Conservation (phyloP, 495 filamentous ascomycete species). For the Niebla homalea region DNA sequence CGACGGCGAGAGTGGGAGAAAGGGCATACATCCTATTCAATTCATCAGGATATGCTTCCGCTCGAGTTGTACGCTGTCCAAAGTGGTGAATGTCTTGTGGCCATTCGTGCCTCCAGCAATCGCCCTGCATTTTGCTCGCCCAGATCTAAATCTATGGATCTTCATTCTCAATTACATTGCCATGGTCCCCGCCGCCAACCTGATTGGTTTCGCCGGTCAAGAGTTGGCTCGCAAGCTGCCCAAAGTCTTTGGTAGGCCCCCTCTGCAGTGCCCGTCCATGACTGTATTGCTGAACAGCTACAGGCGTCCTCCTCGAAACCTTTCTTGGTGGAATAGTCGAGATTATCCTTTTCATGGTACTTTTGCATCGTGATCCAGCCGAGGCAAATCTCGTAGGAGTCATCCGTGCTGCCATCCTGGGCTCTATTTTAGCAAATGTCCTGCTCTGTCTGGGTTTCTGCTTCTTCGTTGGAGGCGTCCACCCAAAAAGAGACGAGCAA, state of each 20-base stretch:
- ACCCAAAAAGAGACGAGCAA: slow-evolving; percentile 38
- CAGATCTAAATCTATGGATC: slow-evolving; percentile 47
- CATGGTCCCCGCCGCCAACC: slow-evolving; percentile 81
- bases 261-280: no score
- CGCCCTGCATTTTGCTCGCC: slow-evolving; percentile 46
- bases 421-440: slow-evolving; percentile 68
- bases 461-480: slow-evolving; percentile 64
- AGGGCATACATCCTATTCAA: slow-evolving; percentile 44
- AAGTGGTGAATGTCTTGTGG: slow-evolving; percentile 58
- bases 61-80: slow-evolving; percentile 42
- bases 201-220: slow-evolving; percentile 74
- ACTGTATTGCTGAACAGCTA: background rate
- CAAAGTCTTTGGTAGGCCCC: slow-evolving; percentile 47
- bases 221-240: slow-evolving; percentile 69
- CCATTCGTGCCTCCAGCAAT: slow-evolving; percentile 60
- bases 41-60: slow-evolving; percentile 48
- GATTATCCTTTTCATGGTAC: slow-evolving; percentile 68
- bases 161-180: slow-evolving; percentile 63
- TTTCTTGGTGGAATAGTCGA: slow-evolving; percentile 68
- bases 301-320: slow-evolving; percentile 55
- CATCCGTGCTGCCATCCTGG: slow-evolving; percentile 72
- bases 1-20: slow-evolving; percentile 52
- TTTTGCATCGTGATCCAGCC: slow-evolving; percentile 33
- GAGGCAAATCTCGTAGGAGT: slow-evolving; percentile 43
- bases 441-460: slow-evolving; percentile 62